Conservation (phyloP, 2,329 filamentous ascomycete species). For the Domatiomyces globalis region DNA sequence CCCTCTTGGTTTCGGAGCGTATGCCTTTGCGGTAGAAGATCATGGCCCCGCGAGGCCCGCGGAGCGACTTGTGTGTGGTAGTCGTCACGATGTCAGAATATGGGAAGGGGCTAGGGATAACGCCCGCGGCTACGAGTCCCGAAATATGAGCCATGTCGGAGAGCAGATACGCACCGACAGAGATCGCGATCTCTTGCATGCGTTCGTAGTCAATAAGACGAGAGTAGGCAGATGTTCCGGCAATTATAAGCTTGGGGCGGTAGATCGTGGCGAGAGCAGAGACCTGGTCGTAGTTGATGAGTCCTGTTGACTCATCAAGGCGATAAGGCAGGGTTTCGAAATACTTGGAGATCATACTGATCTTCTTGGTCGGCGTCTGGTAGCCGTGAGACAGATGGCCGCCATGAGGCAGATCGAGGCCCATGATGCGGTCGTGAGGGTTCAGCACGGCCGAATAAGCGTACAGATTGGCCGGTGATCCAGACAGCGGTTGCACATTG, state of each 20-base stretch:
- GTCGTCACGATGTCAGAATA: slow-evolving; percentile 93
- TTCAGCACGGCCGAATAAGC: slow-evolving; percentile 92
- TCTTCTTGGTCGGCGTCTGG: slow-evolving; percentile 84
- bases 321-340: slow-evolving; percentile 97
- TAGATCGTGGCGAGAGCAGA: slow-evolving; percentile 79
- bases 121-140: slow-evolving; percentile 79
- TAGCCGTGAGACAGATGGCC: slow-evolving; percentile 95
- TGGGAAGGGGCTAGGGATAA: slow-evolving; percentile 77
- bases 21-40: slow-evolving; percentile 97
- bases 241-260: slow-evolving; percentile 88
- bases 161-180: slow-evolving; percentile 80
- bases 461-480: slow-evolving; percentile 91
- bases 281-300: slow-evolving; percentile 88
- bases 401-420: slow-evolving; percentile 87
- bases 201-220: slow-evolving; percentile 87
- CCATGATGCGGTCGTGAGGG: slow-evolving; percentile 91
- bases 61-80: slow-evolving; percentile 93
- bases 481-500: slow-evolving; percentile 85
- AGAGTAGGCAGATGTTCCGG: slow-evolving; percentile 90
- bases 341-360: slow-evolving; percentile 97
- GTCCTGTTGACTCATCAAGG: slow-evolving; percentile 73
- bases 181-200: slow-evolving; percentile 82
- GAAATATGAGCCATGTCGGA: slow-evolving; percentile 98
- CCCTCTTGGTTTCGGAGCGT: slow-evolving; percentile 71
- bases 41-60: slow-evolving; percentile 88